phyloP scores from a whole-genome alignment of 2,329 filamentous ascomycete genomes.

The Penicillium glabrum region DNA sequence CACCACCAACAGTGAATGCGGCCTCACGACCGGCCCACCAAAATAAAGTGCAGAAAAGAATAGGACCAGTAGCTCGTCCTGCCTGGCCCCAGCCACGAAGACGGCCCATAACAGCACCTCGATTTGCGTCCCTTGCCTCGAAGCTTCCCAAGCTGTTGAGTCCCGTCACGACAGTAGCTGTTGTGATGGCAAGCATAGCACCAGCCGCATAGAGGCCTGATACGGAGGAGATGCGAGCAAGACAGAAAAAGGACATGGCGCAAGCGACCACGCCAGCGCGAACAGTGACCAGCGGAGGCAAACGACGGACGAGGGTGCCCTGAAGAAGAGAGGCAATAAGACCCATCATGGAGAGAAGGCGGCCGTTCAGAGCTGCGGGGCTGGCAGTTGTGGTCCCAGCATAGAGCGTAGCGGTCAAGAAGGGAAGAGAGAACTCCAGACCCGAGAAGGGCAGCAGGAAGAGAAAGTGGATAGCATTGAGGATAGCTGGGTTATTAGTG shows the following conservation, averaged over 20 bases:
- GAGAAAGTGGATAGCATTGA: conserved; percentile 82
- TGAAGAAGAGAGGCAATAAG: conserved; percentile 90
- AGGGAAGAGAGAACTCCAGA: conserved; percentile 96
- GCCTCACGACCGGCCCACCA: conserved; percentile 94
- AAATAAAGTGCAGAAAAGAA: conserved; percentile 92
- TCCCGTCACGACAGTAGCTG: conserved; percentile 90
- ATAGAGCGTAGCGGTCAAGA: conserved; percentile 96
- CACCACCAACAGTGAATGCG: conserved; percentile 78
- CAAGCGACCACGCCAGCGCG: conserved; percentile 77
- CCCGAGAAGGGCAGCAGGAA: conserved; percentile 98
- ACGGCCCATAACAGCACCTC: conserved; percentile 82
- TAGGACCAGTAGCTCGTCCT: conserved; percentile 79
- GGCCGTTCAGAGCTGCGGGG: conserved; percentile 73
- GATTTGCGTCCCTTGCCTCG: conserved; percentile 75
- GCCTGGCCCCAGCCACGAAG: conserved; percentile 80
- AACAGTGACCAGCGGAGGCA: conserved; percentile 78
- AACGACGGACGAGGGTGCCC: conserved; percentile 81
- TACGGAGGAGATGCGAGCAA: conserved; percentile 68
- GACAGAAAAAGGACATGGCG: conserved; percentile 74
- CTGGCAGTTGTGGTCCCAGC: conserved; percentile 59
- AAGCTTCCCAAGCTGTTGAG: conserved; percentile 90
- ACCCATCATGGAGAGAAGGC: conserved; percentile 85
- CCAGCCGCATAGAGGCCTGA: conserved; percentile 76
- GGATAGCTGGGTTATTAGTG: conserved; percentile 78
- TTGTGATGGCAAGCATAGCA: conserved; percentile 81